Conservation (phyloP, 1,284 basidiomycete genomes). For the Pseudozyma pruni region DNA sequence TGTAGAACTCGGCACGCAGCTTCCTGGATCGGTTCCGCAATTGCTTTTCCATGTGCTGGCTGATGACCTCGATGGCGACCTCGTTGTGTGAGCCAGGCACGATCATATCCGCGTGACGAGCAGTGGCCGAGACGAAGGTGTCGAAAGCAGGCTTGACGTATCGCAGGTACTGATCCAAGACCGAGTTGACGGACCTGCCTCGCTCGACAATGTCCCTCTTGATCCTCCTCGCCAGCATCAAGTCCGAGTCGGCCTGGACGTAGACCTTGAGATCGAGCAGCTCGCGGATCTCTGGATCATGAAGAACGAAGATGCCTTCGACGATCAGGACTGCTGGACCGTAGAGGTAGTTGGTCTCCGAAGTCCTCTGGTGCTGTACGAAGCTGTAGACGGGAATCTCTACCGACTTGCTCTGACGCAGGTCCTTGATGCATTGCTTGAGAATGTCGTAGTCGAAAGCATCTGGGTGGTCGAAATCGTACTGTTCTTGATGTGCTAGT, state of each 20-base stretch:
- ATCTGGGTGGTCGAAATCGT: slow-evolving; percentile 93
- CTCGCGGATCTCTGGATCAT: slow-evolving; percentile 75
- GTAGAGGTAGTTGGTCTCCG: slow-evolving; percentile 90
- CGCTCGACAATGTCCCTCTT: slow-evolving; percentile 87
- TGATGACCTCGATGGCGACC: slow-evolving; percentile 87
- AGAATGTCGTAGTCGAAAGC: slow-evolving; percentile 91
- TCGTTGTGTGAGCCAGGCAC: slow-evolving; percentile 64
- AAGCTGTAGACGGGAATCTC: slow-evolving; percentile 93
- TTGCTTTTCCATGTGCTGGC: slow-evolving; percentile 87
- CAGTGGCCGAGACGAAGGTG: slow-evolving; percentile 90
- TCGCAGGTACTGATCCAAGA: slow-evolving; percentile 91
- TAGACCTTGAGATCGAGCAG: slow-evolving; percentile 88
- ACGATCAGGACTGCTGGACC: slow-evolving; percentile 94
- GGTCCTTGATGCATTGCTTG: slow-evolving; percentile 77
- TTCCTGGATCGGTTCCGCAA: slow-evolving; percentile 69
- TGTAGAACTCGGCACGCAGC: slow-evolving; percentile 53
- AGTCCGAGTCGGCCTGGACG: slow-evolving; percentile 83
- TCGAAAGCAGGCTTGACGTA: slow-evolving; percentile 89
- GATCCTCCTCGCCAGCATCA: slow-evolving; percentile 95
- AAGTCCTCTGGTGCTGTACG: slow-evolving; percentile 84
- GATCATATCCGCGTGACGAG: slow-evolving; percentile 79
- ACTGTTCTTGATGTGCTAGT: slow-evolving; percentile 82
- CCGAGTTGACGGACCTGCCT: slow-evolving; percentile 83
- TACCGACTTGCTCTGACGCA: slow-evolving; percentile 78
- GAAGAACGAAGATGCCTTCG: slow-evolving; percentile 91